Conservation (phyloP, 1,284 basidiomycete species). For the Puccinia novopanici region DNA sequence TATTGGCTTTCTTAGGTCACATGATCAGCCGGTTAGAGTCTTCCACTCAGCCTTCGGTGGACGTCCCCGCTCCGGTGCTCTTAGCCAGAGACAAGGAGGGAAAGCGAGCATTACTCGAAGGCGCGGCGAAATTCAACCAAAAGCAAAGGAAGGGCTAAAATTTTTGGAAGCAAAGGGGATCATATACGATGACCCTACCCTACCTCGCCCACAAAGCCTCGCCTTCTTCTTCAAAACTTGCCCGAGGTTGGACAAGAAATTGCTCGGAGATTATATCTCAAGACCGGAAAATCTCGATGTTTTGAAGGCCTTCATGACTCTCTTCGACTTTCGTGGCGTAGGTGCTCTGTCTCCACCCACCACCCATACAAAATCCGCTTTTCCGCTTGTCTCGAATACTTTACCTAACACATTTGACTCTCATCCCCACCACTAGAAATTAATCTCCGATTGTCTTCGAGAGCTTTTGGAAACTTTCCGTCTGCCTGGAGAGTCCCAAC, state of each 20-base stretch:
- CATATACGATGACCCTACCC: slow-evolving; percentile 63
- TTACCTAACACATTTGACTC: neutral
- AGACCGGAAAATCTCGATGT: slow-evolving; percentile 82
- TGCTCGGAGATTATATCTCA: slow-evolving; percentile 91
- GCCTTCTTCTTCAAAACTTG: slow-evolving; percentile 86
- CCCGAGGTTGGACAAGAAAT: slow-evolving; percentile 84
- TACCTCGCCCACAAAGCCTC: slow-evolving; percentile 68
- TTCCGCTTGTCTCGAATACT: neutral
- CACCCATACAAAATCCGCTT: neutral
- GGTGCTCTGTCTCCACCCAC: slow-evolving; percentile 58
- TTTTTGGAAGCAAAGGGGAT: slow-evolving; percentile 85
- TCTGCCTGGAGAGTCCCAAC: slow-evolving; percentile 91
- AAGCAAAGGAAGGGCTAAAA: slow-evolving; percentile 88
- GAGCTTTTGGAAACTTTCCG: slow-evolving; percentile 92
- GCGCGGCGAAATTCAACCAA: slow-evolving; percentile 84
- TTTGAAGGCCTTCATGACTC: slow-evolving; percentile 79
- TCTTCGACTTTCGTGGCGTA: slow-evolving; percentile 88
- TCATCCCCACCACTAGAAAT: slow-evolving; percentile 67
- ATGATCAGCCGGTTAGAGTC: slow-evolving; percentile 78
- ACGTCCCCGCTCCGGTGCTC: slow-evolving; percentile 65
- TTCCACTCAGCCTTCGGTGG: slow-evolving; percentile 61
- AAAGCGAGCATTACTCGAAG: slow-evolving; percentile 82
- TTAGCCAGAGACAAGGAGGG: slow-evolving; percentile 75
- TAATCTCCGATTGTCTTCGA: slow-evolving; percentile 89
- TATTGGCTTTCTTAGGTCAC: slow-evolving; percentile 81